Evolutionary conservation across 805 yeast genomes (phyloP).

Genomic region (Saccharomycopsis fibuligera): DNA sequence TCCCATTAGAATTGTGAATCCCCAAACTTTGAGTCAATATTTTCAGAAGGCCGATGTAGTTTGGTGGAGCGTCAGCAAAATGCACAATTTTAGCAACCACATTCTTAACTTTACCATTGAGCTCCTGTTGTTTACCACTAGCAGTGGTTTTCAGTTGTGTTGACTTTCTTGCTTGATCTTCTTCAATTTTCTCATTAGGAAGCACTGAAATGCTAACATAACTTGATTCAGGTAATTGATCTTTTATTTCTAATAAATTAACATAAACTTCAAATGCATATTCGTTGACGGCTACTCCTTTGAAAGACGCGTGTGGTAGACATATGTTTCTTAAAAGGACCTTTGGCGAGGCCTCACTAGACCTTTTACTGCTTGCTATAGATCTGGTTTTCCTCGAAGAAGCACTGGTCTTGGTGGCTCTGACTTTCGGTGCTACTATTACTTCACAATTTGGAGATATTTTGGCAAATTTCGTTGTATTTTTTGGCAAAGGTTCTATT

Average conservation of each 20-base stretch:
- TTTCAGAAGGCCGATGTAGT: constrained; percentile 46
- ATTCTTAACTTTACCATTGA: constrained; percentile 24
- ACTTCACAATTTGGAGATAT: constrained; percentile 62
- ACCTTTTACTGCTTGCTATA: constrained; percentile 18
- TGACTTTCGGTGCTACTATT: constrained; percentile 66
- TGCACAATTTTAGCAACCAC: constrained; percentile 48
- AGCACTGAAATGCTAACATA: constrained; percentile 27
- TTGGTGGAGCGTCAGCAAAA: constrained; percentile 29
- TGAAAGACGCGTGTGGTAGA: constrained; percentile 43
- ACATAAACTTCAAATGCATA: constrained; percentile 15
- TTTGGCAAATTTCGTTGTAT: constrained; percentile 35
- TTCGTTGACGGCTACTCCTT: constrained; percentile 4
- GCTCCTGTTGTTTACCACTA: background rate
- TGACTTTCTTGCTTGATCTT: too few species aligned
- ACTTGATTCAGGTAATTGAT: constrained; percentile 21
- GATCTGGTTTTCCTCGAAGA: background rate
- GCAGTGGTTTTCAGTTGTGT: background rate
- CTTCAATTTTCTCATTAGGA: too few species aligned
- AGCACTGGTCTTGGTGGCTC: constrained; percentile 24
- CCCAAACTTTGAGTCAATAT: constrained; percentile 52
- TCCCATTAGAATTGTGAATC: constrained; percentile 44
- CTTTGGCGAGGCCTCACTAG: constrained; percentile 27
- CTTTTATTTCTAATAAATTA: background rate
- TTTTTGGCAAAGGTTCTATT: constrained; percentile 35
- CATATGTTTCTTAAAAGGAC: constrained; percentile 48